Evolutionary conservation across 805 yeast species (phyloP), one percentile per base, ranked within the genome.

Genomic region (Blastobotrys attinorum): DNA sequence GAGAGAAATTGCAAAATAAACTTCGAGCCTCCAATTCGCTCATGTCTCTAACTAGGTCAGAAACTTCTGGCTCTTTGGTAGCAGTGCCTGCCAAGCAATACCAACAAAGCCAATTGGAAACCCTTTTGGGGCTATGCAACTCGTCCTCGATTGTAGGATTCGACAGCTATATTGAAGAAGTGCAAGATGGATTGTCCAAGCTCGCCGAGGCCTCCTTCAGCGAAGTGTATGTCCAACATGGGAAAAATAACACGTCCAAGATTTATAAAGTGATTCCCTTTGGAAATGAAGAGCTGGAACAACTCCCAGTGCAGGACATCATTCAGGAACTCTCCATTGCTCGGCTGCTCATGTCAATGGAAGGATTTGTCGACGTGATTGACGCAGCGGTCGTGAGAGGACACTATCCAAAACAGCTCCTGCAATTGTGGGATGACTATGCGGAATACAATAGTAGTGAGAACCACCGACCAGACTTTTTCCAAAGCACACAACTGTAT

Each of bases 211-310:
- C 77, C 1, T 63, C 73, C 1, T 70, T 63, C 52, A 63, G 70
- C 44, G 76, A 74, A 47, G 71, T 72, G 5, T 73, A 60, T 43
- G 59, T 63, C 31, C 62, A 55, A 38, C 52, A 53, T 32, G 45
- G 45, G 18, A 33, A 45, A 15, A 54, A 52, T 18, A 50, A 52
- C 13, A 59, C 62, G 3, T 42, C 59, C 25, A 59, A 59, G 37
- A 70, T 74, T 27, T 65, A 70, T 60, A 76, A 76, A 48, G 56
- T 77, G 15, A 66, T 75, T 42, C 79, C 82, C 7, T 75, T 77
- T 61, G 77, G 76, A 16, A 61, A 65, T 39, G 67, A 60, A 17
- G 62, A 59, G 27, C 52, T 56, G 29, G 69, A 66, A 4, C 78
- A 73, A 52, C 61, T 71, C 15, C 58, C 66, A 2, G 54, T 70